phyloP scores from a whole-genome alignment of 2,329 filamentous ascomycete genomes.

The Tolypocladium ovalisporum region DNA sequence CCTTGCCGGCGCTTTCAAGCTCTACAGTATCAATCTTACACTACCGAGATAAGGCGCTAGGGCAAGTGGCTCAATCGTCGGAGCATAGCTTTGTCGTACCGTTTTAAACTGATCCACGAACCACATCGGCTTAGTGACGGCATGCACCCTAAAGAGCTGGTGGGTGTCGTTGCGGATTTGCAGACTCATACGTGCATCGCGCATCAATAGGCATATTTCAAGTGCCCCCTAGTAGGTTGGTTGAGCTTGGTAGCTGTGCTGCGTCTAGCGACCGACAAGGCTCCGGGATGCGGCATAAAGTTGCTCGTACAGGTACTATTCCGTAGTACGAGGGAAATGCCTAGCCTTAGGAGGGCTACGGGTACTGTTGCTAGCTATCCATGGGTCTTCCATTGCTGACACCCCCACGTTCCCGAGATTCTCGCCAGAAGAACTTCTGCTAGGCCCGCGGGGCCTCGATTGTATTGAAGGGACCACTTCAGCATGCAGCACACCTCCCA shows the following conservation, averaged over 20 bases:
- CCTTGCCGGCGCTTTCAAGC: background rate
- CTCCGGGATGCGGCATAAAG: background rate
- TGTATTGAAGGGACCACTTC: background rate
- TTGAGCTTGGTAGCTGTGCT: background rate
- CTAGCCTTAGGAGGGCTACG: background rate
- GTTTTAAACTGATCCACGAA: background rate
- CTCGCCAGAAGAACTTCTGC: background rate
- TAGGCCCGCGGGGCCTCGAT: background rate
- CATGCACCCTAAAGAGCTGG: background rate
- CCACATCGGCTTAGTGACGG: background rate
- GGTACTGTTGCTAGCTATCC: background rate
- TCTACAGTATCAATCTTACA: background rate
- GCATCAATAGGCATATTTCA: background rate
- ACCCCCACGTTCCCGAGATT: background rate
- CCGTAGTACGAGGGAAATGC: too few species aligned
- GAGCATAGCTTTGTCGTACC: background rate
- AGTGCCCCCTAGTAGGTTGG: background rate
- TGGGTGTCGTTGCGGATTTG: background rate
- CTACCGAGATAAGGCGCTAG: background rate
- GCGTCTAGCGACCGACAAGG: background rate
- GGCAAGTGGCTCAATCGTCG: background rate
- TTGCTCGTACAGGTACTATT: too few species aligned
- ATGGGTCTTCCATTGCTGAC: background rate
- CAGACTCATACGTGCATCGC: background rate
- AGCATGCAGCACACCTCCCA: too few species aligned